Base-by-base conservation (phyloP, 129 eudicot genomes). In the Glebionis coronaria region DNA sequence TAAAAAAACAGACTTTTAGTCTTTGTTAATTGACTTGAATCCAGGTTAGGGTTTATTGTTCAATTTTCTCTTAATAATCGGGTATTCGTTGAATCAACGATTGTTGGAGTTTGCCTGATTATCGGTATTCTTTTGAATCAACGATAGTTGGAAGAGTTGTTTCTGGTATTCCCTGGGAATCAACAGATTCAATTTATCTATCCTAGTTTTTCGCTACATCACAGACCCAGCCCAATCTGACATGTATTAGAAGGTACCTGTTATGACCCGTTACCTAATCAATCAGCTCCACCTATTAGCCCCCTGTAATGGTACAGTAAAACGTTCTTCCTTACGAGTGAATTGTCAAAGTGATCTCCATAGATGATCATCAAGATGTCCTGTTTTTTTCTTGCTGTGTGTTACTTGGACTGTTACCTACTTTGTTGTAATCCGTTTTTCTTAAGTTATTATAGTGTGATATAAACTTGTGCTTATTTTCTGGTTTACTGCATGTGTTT, bases 401-500 rank as follows among this genome's bases (percentile, higher is more conserved):
- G 56, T 14, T 13, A 27, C 8, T 18, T 19, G 7, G 38, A 21
- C 25, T 23, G 25, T 23, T 56, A 9, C 49, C 8, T 40, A 15
- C 44, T 40, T 35, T 23, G 25, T 23, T 23, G 25, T 23, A 23
- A 23, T 23, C 25, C 25, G 25, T 21, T 9, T 0, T 45, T 46
- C 29, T 4, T 56, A 3, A 31, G 12, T 52, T 9, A 19, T 6
- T 4, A 25, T 25, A 23, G 25, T 23, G 25, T 59, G 15, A 71
- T 21, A 8, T 46, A 31, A 50, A 38, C 10, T 40, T 19, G 12
- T 51, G 27, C 12, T 61, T 72, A 19, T 72, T 72, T 61, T 9
- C 28, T 29, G 67, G 58, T 54, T 56, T 75, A 42, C 53, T 51
- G 70, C 20, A 12, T 46, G 31, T 16, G 11, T 74, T 75, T 72